These are phyloP conservation scores for Luzula sylvatica DNA, from an alignment of 176 grass and related monocot genomes.

Conservation along the genomic window DNA sequence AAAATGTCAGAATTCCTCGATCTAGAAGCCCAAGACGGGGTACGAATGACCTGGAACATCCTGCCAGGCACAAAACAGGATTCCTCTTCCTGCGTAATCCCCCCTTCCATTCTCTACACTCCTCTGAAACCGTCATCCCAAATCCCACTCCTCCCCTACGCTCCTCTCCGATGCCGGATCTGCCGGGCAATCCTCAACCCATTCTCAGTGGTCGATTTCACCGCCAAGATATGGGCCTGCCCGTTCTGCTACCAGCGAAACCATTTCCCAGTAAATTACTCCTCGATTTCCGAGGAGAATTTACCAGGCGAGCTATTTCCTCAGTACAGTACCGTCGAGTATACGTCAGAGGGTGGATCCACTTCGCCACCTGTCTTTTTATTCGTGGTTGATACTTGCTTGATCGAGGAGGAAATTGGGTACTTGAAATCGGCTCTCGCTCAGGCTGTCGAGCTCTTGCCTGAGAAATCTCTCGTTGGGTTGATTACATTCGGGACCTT, in stretches of 20 bases:
- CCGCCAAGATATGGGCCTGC: slow-evolving; percentile 78
- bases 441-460: slow-evolving; percentile 85
- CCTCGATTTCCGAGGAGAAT: slow-evolving; percentile 55
- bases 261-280: slow-evolving; percentile 74
- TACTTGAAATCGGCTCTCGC: slow-evolving; percentile 80
- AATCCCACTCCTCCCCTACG: slow-evolving; percentile 59
- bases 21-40: slow-evolving; percentile 69
- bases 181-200: slow-evolving; percentile 78
- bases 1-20: slow-evolving; percentile 89
- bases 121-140: slow-evolving; percentile 56
- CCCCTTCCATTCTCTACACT: slow-evolving; percentile 69
- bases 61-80: slow-evolving; percentile 80
- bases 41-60: slow-evolving; percentile 94
- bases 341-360: slow-evolving; percentile 34
- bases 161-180: slow-evolving; percentile 68
- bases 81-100: slow-evolving; percentile 46
- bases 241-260: slow-evolving; percentile 96
- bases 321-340: slow-evolving; percentile 70
- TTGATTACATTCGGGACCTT: slow-evolving; percentile 90
- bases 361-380: slow-evolving; percentile 58
- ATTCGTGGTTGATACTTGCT: slow-evolving; percentile 92
- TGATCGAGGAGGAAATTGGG: slow-evolving; percentile 87
- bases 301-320: slow-evolving; percentile 76
- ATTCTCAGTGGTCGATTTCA: slow-evolving; percentile 73
- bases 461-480: slow-evolving; percentile 81